phyloP scores from a whole-genome alignment of 2,329 filamentous ascomycete genomes.

The Elsinoe australis region DNA sequence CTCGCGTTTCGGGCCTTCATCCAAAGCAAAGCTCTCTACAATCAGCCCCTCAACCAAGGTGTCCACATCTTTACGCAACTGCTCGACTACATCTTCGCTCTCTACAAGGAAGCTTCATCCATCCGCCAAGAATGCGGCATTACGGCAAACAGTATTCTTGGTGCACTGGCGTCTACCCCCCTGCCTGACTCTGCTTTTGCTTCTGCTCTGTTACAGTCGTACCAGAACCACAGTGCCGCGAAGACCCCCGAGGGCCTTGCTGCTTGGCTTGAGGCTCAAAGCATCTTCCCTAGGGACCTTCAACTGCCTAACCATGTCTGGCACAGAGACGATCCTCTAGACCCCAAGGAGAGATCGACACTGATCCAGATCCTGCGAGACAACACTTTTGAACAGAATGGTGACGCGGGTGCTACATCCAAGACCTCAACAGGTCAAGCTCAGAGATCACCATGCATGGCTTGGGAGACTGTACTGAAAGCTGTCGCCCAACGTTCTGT shows the following conservation, averaged over 20 bases:
- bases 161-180: slow-evolving; percentile 56
- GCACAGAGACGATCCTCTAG: slow-evolving; percentile 64
- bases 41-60: not conserved
- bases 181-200: slow-evolving; percentile 19
- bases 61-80: slow-evolving; percentile 41
- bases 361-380: slow-evolving; percentile 76
- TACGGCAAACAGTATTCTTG: slow-evolving; percentile 44
- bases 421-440: slow-evolving; percentile 56
- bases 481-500: slow-evolving; percentile 32
- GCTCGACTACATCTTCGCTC: slow-evolving; percentile 63
- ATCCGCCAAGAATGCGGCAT: slow-evolving; percentile 80
- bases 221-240: slow-evolving; percentile 49
- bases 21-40: slow-evolving; percentile 62
- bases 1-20: slow-evolving; percentile 85
- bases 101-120: slow-evolving; percentile 80
- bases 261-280: slow-evolving; percentile 69
- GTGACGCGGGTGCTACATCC: slow-evolving; percentile 30
- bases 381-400: slow-evolving; percentile 49
- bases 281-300: slow-evolving; percentile 52
- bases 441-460: slow-evolving; percentile 75
- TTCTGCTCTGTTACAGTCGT: slow-evolving; percentile 23
- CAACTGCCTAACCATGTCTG: slow-evolving; percentile 64
- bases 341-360: slow-evolving; percentile 57
- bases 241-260: slow-evolving; percentile 84
- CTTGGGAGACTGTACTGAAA: slow-evolving; percentile 72